A percentile compares a stretch with the other conserved stretches of the same genome.
These are phyloP conservation scores for Rhododendron mucronatum DNA, from an alignment of 148 eudicot species.

Conservation along the genomic window DNA sequence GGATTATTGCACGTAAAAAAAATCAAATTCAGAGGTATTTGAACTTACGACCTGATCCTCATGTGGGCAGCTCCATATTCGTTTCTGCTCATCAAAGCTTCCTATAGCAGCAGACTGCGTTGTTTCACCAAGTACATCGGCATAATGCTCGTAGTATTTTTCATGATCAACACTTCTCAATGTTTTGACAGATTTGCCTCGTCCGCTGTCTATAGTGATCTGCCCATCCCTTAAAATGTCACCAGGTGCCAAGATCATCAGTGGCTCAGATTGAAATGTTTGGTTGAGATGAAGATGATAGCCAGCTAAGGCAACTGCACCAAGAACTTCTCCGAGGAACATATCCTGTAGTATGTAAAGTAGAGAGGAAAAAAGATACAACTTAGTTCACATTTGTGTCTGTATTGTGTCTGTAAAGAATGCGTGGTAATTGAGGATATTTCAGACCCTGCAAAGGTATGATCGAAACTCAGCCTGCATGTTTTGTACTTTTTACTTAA, in stretches of 20 bases:
- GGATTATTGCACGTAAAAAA: neutral
- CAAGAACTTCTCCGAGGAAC: conserved; percentile 52
- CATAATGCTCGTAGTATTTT: conserved; percentile 34
- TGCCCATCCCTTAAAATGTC: conserved; percentile 36
- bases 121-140: conserved; percentile 26
- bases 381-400: neutral
- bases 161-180: conserved; percentile 22
- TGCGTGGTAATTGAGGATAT: neutral
- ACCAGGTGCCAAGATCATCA: conserved; percentile 33
- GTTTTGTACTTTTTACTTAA: too few species aligned
- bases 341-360: conserved; percentile 30
- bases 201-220: conserved; percentile 21
- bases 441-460: neutral
- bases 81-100: conserved; percentile 35
- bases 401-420: too few species aligned
- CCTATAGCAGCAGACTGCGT: conserved; percentile 43
- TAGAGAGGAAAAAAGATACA: neutral
- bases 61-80: conserved; percentile 24
- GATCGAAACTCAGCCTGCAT: neutral
- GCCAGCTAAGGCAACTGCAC: conserved; percentile 35
- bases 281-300: conserved; percentile 13
- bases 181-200: conserved; percentile 31
- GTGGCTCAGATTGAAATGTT: conserved; percentile 15
- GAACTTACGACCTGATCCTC: neutral
- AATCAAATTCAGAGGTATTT: neutral